phyloP scores from a whole-genome alignment of 306 rosid genomes.

The Quercus agrifolia region DNA sequence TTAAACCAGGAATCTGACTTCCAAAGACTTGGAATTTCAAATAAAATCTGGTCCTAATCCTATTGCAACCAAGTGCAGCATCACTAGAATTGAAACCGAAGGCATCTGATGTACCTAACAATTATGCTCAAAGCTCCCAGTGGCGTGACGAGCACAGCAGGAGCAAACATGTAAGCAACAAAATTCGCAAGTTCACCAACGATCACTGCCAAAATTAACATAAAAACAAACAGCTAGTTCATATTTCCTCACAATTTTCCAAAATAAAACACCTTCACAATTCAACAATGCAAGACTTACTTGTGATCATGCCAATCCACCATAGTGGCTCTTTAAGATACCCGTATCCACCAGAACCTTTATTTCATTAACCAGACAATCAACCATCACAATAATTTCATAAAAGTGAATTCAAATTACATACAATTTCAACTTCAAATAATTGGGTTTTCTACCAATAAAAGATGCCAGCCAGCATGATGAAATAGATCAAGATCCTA shows the following conservation, averaged over 20 bases:
- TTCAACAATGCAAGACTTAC: slow-evolving; percentile 35
- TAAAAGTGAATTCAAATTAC: background rate
- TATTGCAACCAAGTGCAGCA: background rate
- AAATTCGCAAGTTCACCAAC: slow-evolving; percentile 88
- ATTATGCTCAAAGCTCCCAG: slow-evolving; percentile 94
- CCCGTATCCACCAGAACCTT: slow-evolving; percentile 71
- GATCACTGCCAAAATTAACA: slow-evolving; percentile 53
- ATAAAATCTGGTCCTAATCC: background rate
- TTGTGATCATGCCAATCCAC: slow-evolving; percentile 94
- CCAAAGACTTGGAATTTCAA: background rate
- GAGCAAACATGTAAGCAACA: slow-evolving; percentile 77
- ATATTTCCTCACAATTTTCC: background rate
- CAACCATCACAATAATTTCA: background rate
- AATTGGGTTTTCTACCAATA: background rate
- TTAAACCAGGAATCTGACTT: background rate
- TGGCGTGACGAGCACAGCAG: slow-evolving; percentile 86
- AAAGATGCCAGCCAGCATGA: background rate
- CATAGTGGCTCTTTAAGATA: slow-evolving; percentile 77
- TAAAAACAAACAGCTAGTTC: background rate
- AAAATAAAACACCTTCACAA: background rate
- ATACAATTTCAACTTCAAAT: background rate
- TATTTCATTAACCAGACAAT: background rate
- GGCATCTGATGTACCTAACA: slow-evolving; percentile 50
- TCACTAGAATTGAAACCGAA: background rate
- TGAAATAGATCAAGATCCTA: background rate